Conservation (phyloP, 306 rosid species). For the Fragaria nilgerrensis region DNA sequence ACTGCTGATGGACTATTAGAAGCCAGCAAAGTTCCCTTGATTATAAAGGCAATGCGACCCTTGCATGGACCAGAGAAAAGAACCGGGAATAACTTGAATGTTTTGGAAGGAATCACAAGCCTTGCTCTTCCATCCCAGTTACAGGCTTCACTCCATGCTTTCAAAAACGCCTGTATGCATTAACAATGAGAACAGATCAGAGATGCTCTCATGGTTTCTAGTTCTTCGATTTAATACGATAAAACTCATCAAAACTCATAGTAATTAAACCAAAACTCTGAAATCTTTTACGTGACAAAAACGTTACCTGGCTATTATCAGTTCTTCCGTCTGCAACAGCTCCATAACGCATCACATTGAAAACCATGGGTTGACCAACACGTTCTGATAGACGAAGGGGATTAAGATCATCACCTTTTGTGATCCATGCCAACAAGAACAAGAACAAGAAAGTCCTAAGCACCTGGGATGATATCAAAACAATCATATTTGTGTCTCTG, state of each 20-base stretch:
- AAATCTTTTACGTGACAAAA: background rate
- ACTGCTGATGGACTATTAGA: conserved; percentile 24
- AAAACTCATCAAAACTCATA: background rate
- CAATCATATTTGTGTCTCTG: background rate
- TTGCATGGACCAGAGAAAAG: conserved; percentile 56
- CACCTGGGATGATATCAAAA: background rate
- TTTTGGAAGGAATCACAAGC: conserved; percentile 40
- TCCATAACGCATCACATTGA: conserved; percentile 32
- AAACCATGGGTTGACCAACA: conserved; percentile 4
- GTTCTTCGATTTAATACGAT: background rate
- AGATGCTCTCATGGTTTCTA: no score
- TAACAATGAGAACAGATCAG: background rate
- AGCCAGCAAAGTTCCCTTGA: conserved; percentile 47
- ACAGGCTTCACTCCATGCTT: conserved; percentile 44
- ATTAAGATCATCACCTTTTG: background rate
- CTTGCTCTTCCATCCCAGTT: conserved; percentile 30
- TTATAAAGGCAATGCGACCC: conserved; percentile 31
- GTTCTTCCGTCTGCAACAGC: conserved; percentile 24
- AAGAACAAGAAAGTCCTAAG: background rate
- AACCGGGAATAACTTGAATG: conserved; percentile 30
- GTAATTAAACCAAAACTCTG: background rate
- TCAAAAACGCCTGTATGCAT: conserved; percentile 30
- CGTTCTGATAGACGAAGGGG: background rate
- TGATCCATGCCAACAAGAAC: conserved; percentile 16
- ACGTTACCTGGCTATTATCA: conserved; percentile 27